phyloP scores from a whole-genome alignment of 495 filamentous ascomycete genomes.

The Aspergillus affinis region DNA sequence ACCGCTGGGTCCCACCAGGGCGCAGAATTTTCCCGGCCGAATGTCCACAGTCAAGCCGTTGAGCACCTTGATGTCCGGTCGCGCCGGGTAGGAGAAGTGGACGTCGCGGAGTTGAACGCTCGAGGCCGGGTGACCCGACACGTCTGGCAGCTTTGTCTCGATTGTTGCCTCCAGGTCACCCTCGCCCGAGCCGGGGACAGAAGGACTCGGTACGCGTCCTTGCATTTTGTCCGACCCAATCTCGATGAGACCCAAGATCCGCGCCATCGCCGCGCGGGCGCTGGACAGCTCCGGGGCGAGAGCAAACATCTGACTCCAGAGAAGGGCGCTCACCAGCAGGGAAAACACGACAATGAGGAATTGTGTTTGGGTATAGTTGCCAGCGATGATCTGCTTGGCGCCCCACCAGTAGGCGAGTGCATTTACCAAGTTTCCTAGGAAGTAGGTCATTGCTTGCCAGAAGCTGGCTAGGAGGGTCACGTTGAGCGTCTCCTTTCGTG shows the following conservation, averaged over 20 bases:
- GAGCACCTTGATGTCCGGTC: constrained; percentile 54
- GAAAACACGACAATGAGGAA: constrained; percentile 66
- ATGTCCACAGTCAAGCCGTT: constrained; percentile 54
- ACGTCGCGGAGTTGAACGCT: constrained; percentile 41
- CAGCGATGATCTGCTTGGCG: constrained; percentile 56
- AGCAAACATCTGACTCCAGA: constrained; percentile 66
- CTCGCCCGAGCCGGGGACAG: constrained; percentile 1
- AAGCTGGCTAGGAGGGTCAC: constrained; percentile 49
- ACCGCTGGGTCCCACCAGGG: constrained; percentile 60
- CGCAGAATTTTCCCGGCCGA: constrained; percentile 56
- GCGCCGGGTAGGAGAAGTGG: constrained; percentile 60
- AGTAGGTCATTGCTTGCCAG: constrained; percentile 56
- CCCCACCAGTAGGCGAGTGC: constrained; percentile 72
- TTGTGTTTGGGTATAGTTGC: constrained; percentile 55
- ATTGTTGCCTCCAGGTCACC: constrained; percentile 20
- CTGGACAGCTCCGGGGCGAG: constrained; percentile 61
- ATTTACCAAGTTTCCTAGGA: constrained; percentile 54
- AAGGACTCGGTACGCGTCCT: constrained; percentile 15
- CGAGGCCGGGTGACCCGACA: constrained; percentile 31
- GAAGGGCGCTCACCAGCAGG: constrained; percentile 56
- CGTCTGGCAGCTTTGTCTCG: constrained; percentile 21
- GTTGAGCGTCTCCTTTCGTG: constrained; percentile 47
- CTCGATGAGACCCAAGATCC: constrained; percentile 52
- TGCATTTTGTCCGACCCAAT: constrained; percentile 37
- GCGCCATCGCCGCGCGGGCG: constrained; percentile 45